Evolutionary conservation across 176 grass and related monocot genomes (phyloP), one percentile per base, ranked within the genome.

Genomic region (Themeda triandra): DNA sequence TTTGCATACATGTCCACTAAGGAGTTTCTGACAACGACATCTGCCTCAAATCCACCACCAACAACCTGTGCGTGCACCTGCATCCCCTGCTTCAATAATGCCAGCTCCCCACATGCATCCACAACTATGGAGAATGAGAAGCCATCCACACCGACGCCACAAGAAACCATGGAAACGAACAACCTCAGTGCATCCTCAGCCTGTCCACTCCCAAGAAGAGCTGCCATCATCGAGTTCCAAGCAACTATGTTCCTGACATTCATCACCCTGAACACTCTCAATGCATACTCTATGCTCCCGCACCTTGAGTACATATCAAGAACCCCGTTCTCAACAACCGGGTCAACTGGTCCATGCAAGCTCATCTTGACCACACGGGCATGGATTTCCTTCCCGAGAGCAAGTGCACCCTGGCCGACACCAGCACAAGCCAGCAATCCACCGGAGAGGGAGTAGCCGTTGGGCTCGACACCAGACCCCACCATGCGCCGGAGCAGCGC

Each of bases 1-100:
- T 93, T 93, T 23, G 88, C 74, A 73, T 93, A n/a, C n/a, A 93
- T 90, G 42, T 93, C 75, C 17, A 93, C 44, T 18, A 93, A 80
- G 39, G 85, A 82, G 42, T 90, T 90, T n/a, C 69, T 88, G 23
- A 93, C 75, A 51, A 90, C 53, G 2, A 83, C 49, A 68, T 93
- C 86, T 6, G 25, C 79, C 17, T 80, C 88, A 35, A 83, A 86
- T 60, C 88, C 86, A 1, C 64, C 58, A 59, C 49, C 77, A 49
- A 90, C 25, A 42, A 90, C 18, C 10, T 4, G 60, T 5, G 86
- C 70, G 83, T 93, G 92, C 19, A 81, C 69, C 54, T 93, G 88
- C 29, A 14, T 86, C 21, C 82, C 88, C 64, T 83, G 92, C 79
- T 88, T 88, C 63, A 90, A 66, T 18, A 82, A 72, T 0, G 86